phyloP scores from a whole-genome alignment of 2,329 filamentous ascomycete genomes.

The Fusarium stilboides region DNA sequence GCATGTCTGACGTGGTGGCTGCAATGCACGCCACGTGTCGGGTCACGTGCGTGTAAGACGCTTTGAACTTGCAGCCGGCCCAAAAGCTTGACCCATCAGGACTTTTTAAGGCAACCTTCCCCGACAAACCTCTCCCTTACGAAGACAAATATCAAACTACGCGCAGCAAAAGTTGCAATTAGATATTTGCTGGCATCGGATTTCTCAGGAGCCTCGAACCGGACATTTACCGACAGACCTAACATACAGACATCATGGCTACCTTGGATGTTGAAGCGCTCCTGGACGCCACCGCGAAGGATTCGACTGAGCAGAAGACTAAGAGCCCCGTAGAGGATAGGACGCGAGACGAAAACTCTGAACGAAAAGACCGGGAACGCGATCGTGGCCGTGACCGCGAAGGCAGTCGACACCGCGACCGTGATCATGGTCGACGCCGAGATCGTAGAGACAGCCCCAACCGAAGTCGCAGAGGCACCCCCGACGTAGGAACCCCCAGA shows the following conservation, averaged over 20 bases:
- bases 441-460: slow-evolving; percentile 70
- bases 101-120: slow-evolving; percentile 41
- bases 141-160: slow-evolving; percentile 30
- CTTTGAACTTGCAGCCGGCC: slow-evolving; percentile 24
- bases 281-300: slow-evolving; percentile 85
- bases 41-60: slow-evolving; percentile 38
- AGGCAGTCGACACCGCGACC: slow-evolving; percentile 68
- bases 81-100: slow-evolving; percentile 44
- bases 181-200: slow-evolving; percentile 2
- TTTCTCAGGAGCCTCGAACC: slow-evolving; percentile 18
- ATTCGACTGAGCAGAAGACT: slow-evolving; percentile 65
- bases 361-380: slow-evolving; percentile 70
- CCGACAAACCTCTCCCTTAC: slow-evolving; percentile 23
- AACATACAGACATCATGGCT: slow-evolving; percentile 59
- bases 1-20: slow-evolving; percentile 22
- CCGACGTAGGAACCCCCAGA: slow-evolving; percentile 75
- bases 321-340: slow-evolving; percentile 67
- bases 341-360: slow-evolving; percentile 58
- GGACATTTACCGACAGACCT: slow-evolving; percentile 26
- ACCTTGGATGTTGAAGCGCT: slow-evolving; percentile 87
- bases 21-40: slow-evolving; percentile 36
- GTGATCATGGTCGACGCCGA: slow-evolving; percentile 63
- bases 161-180: slow-evolving; percentile 17
- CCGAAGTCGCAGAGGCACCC: slow-evolving; percentile 63
- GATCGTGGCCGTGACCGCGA: slow-evolving; percentile 71